A percentile compares a stretch with the other conserved stretches of the same genome.
Evolutionary conservation across 2,329 filamentous ascomycete genomes (phyloP).

Genomic region (Botrytis fragariae): DNA sequence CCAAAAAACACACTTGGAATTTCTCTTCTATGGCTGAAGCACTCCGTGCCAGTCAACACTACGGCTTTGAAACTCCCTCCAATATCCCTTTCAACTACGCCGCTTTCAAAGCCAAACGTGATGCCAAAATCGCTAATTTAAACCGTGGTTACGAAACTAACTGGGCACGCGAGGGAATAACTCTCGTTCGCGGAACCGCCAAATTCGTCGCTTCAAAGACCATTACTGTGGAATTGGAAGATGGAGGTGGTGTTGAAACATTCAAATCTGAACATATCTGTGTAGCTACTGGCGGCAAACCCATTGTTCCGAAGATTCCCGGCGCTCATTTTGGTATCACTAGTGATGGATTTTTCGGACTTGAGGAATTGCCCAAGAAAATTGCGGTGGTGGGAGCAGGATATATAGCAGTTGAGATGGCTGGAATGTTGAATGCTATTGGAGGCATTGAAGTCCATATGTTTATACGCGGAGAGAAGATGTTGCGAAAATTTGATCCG

Average conservation of each 20-base stretch:
- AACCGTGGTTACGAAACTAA: slow-evolving; percentile 50
- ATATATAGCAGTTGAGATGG: slow-evolving; percentile 41
- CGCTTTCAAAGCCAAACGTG: slow-evolving; percentile 48
- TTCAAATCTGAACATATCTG: slow-evolving; percentile 48
- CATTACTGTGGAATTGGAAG: slow-evolving; percentile 44
- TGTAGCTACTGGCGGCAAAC: slow-evolving; percentile 48
- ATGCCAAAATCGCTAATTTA: slow-evolving; percentile 45
- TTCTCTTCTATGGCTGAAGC: slow-evolving; percentile 49
- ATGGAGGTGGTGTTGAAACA: slow-evolving; percentile 41
- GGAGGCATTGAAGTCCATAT: slow-evolving; percentile 49
- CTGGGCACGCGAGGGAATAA: slow-evolving; percentile 49
- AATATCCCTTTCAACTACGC: slow-evolving; percentile 45
- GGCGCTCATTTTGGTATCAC: slow-evolving; percentile 50
- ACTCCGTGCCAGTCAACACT: slow-evolving; percentile 45
- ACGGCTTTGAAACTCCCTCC: slow-evolving; percentile 47
- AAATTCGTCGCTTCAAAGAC: slow-evolving; percentile 45
- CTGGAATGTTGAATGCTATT: slow-evolving; percentile 49
- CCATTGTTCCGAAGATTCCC: slow-evolving; percentile 42
- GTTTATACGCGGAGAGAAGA: slow-evolving; percentile 48
- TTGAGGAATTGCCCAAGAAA: slow-evolving; percentile 50
- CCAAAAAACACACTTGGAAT: slow-evolving; percentile 54
- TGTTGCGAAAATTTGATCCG: slow-evolving; percentile 51
- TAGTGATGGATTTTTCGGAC: slow-evolving; percentile 51
- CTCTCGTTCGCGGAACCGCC: slow-evolving; percentile 49
- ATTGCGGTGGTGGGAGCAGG: slow-evolving; percentile 50